Evolutionary conservation across 345 rosid species (phyloP).

Genomic region (Gossypium longicalyx): DNA sequence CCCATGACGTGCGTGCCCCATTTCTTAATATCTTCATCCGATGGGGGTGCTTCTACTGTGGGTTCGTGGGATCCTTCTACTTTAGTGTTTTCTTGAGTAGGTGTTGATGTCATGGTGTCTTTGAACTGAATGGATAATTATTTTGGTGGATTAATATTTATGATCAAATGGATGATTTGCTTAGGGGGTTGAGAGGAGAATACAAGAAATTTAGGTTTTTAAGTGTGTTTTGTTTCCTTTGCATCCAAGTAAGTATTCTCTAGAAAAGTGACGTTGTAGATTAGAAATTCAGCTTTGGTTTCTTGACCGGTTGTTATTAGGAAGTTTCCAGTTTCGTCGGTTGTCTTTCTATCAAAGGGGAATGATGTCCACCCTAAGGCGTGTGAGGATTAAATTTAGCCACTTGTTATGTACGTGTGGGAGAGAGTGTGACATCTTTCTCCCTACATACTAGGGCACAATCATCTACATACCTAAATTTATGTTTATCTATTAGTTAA

Average conservation of each 20-base stretch:
- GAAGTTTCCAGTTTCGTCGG: conserved; percentile 16
- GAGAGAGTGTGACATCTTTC: too few species aligned
- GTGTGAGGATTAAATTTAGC: not conserved
- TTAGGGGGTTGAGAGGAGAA: not conserved
- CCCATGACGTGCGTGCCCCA: conserved; percentile 89
- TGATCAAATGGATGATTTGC: not conserved
- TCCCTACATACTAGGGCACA: too few species aligned
- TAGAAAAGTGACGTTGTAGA: not conserved
- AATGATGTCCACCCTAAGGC: not conserved
- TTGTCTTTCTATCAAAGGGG: not conserved
- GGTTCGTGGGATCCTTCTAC: not conserved
- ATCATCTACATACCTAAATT: too few species aligned
- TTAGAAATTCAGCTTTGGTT: not conserved
- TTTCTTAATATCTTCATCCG: conserved; percentile 49
- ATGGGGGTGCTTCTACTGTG: not conserved
- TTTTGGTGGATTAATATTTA: not conserved
- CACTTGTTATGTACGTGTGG: not conserved
- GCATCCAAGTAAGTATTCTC: conserved; percentile 15
- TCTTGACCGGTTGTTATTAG: not conserved
- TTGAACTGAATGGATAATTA: not conserved
- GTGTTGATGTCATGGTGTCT: conserved; percentile 16
- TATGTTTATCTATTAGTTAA: too few species aligned
- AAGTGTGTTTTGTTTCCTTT: conserved; percentile 12
- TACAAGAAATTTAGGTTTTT: too few species aligned
- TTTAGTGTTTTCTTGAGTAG: not conserved